Evolutionary conservation across 2,329 filamentous ascomycete genomes (phyloP).

Genomic region (Monilinia aucupariae): DNA sequence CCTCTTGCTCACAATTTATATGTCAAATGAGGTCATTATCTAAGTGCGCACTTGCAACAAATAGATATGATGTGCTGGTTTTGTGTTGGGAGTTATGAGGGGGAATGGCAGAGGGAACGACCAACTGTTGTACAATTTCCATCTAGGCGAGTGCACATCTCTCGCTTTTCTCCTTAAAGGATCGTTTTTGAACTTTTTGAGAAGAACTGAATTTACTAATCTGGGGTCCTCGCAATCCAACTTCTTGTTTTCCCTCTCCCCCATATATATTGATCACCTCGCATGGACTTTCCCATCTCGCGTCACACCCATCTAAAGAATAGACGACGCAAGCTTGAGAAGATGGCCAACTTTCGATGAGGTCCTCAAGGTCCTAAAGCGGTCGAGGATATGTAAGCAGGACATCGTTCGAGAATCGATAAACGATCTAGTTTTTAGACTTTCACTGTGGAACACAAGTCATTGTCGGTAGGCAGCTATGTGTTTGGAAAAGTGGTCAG

Average conservation of each 20-base stretch:
- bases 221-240: not conserved
- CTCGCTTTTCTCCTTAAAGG: not conserved
- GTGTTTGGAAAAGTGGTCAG: too few relatives aligned
- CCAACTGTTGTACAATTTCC: not conserved
- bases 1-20: not conserved
- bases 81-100: not conserved
- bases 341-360: too few relatives aligned
- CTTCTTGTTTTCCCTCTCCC: not conserved
- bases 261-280: not conserved
- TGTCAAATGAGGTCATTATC: not conserved
- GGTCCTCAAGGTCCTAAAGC: too few relatives aligned
- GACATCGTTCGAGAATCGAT: too few relatives aligned
- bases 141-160: not conserved
- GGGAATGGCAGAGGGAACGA: too few relatives aligned
- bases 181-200: not conserved
- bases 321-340: too few relatives aligned
- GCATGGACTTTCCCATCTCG: too few relatives aligned
- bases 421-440: too few relatives aligned
- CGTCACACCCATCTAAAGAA: too few relatives aligned
- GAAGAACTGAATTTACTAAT: not conserved
- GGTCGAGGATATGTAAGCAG: too few relatives aligned
- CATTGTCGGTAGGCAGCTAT: too few relatives aligned
- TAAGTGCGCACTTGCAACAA: not conserved
- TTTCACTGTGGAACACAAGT: too few relatives aligned
- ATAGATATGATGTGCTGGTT: not conserved